Percentiles rank a stretch among this genome's conserved stretches.
phyloP scores from a whole-genome alignment of 768 basidiomycete genomes.

The Suillus paluster region DNA sequence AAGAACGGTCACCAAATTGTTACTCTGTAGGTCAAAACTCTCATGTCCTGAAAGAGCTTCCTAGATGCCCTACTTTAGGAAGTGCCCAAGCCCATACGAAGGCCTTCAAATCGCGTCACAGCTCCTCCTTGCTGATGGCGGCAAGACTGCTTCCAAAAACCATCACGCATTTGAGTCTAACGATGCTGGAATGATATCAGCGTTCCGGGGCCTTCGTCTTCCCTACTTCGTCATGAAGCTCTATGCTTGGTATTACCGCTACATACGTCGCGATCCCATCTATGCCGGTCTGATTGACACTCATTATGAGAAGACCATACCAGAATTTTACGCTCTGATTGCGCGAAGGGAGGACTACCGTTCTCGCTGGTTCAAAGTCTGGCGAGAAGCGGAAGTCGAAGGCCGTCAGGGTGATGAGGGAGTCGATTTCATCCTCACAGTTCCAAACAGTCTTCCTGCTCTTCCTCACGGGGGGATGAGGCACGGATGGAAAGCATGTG shows the following conservation, averaged over 20 bases:
- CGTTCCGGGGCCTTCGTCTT: conserved; percentile 44
- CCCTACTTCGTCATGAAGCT: conserved; percentile 51
- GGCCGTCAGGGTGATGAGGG: conserved; percentile 40
- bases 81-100: conserved; percentile 52
- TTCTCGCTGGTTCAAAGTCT: conserved; percentile 42
- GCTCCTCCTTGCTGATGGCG: conserved; percentile 55
- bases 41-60: neutral
- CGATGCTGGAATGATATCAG: conserved; percentile 50
- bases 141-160: conserved; percentile 40
- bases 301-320: conserved; percentile 51
- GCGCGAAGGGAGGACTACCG: conserved; percentile 48
- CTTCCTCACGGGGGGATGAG: conserved; percentile 56
- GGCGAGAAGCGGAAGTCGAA: conserved; percentile 31
- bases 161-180: conserved; percentile 49
- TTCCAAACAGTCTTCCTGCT: conserved; percentile 65
- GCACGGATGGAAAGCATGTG: conserved; percentile 60
- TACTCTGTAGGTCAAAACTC: conserved; percentile 49
- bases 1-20: conserved; percentile 55
- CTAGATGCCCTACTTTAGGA: conserved; percentile 15
- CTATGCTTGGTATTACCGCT: conserved; percentile 55
- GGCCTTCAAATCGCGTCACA: conserved; percentile 57
- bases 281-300: conserved; percentile 58
- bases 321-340: conserved; percentile 55
- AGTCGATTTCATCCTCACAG: conserved; percentile 66
- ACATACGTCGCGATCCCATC: conserved; percentile 53